Base-by-base conservation (phyloP, 306 rosid genomes). In the Quercus glauca region DNA sequence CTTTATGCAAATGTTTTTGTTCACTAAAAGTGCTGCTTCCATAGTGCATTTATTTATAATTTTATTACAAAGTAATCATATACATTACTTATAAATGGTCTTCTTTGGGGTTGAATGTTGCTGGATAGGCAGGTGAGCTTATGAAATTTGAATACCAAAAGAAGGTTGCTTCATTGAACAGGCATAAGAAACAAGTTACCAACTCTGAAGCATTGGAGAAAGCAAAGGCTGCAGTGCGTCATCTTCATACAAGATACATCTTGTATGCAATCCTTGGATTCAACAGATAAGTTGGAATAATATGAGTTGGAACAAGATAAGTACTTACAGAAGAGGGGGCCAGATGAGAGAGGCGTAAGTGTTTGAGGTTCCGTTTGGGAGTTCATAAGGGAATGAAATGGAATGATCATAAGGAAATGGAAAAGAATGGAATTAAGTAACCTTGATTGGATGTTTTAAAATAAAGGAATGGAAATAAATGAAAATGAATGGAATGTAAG, bases 231-330 rank as follows among this genome's bases (percentile, higher is more conserved):
- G 89, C 87, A 10, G 97, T 95, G 67, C 93, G 97, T 83, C 98
- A 88, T 83, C 89, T 91, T 86, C 99, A 93, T 78, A 95, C 98
- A 19, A 88, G 97, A 86, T 95, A 95, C 85, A 95, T 93, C 74
- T 55, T 98, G 93, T 81, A 93, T 95, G 97, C 99, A 95, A 80
- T 90, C 99, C 86, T 75, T 95, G 98, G 99, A 95, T 83, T 95
- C 98, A 41, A 95, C 99, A 13, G 92, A 98, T 95, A 86, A 89
- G 97, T 86, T 76, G 45, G 55, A 55, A 28, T 69, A 31, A 15
- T 43, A 31, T 29, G 49, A 6, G 49, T 26, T 61, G 37, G n/a
- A 63, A 14, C 14, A 26, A 29, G 14, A 80, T 68, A 95, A 95
- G 84, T 88, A 95, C 65, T 58, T n/a, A 83, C 83, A 91, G 76